A percentile compares a stretch with the other conserved stretches of the same genome.
These are phyloP conservation scores for Paspalum vaginatum DNA, from an alignment of 176 grass and related monocot species.

Conservation along the genomic window DNA sequence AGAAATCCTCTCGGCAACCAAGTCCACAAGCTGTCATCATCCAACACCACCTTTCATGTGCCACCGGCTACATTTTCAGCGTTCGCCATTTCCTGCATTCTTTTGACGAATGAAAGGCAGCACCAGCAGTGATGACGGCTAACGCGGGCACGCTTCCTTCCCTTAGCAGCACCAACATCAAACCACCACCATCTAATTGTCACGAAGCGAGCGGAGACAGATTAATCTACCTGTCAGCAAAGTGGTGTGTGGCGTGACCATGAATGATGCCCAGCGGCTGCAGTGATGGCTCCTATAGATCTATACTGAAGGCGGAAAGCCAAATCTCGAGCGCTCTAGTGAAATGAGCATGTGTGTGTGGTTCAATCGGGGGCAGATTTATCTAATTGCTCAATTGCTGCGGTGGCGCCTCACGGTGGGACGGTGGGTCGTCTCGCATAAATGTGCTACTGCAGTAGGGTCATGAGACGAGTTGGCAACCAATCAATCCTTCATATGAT, in stretches of 20 bases:
- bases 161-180: conserved; percentile 29
- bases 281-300: conserved; percentile 24
- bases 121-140: conserved; percentile 36
- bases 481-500: conserved; percentile 31
- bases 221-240: conserved; percentile 18
- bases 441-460: background rate
- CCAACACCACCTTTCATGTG: conserved; percentile 26
- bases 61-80: background rate
- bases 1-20: conserved; percentile 3
- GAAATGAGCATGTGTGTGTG: background rate
- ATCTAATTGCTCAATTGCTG: background rate
- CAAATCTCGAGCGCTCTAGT: conserved; percentile 2
- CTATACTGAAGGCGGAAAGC: no score
- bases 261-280: conserved; percentile 31
- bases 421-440: background rate
- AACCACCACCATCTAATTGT: conserved; percentile 20
- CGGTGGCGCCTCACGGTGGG: conserved; percentile 24
- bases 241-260: background rate
- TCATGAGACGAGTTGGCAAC: conserved; percentile 24
- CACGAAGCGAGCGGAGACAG: background rate
- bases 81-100: conserved; percentile 4
- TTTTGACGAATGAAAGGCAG: conserved; percentile 23
- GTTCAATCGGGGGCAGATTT: background rate
- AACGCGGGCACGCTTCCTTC: conserved; percentile 40
- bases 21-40: conserved; percentile 10